A percentile compares a stretch with the other conserved stretches of the same genome.
phyloP scores from a whole-genome alignment of 805 yeast genomes.

The Sugiyamaella smithiae region DNA sequence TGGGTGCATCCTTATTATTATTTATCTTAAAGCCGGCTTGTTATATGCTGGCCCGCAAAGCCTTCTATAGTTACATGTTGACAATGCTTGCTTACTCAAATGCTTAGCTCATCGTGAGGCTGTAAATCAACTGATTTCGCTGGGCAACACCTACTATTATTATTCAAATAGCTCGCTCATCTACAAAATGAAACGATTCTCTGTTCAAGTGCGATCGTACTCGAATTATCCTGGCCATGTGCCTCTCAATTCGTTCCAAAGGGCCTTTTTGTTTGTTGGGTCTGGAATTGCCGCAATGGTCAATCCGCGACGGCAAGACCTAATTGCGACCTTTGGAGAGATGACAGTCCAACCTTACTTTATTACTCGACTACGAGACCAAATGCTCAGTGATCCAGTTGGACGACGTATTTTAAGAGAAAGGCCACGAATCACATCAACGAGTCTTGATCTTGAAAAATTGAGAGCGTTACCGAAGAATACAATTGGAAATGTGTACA shows the following conservation, averaged over 20 bases:
- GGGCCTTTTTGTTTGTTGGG: constrained; percentile 58
- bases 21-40: too few species aligned
- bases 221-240: constrained; percentile 67
- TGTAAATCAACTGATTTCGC: too few species aligned
- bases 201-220: background rate
- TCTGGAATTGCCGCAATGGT: constrained; percentile 72
- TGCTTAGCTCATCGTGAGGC: too few species aligned
- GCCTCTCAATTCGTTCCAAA: constrained; percentile 64
- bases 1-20: too few species aligned
- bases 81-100: too few species aligned
- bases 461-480: constrained; percentile 59
- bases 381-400: constrained; percentile 69
- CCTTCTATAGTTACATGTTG: too few species aligned
- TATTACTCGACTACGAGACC: constrained; percentile 56
- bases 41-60: too few species aligned
- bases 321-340: constrained; percentile 62
- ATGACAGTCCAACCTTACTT: constrained; percentile 76
- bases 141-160: too few species aligned
- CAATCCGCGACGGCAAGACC: constrained; percentile 40
- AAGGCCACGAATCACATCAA: constrained; percentile 77
- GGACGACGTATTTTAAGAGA: constrained; percentile 80
- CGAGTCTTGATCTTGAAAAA: constrained; percentile 60
- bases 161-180: too few species aligned
- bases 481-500: constrained; percentile 77
- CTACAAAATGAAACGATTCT: background rate